Base-by-base conservation (phyloP, 495 filamentous ascomycete species). In the Pseudoneurospora amorphoporcata region DNA sequence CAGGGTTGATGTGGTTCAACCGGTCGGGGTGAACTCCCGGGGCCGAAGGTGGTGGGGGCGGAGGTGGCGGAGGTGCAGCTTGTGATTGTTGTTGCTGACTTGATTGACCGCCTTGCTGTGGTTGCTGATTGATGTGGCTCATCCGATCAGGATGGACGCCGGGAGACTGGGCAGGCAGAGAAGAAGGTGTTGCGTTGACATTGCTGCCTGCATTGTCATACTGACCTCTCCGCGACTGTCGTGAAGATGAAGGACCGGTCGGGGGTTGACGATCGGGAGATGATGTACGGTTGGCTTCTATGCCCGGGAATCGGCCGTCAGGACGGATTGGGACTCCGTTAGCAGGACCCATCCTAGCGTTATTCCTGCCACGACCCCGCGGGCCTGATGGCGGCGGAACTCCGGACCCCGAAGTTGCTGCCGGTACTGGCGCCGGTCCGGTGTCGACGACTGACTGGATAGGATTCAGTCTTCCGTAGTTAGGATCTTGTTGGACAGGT, bases 381-480 rank as follows among this genome's bases (percentile, higher is more conserved):
- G 93, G 94, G 1, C 92, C 94, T 35, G 89, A 90, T 1, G 93
- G 92, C 61, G 90, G 87, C 61, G 90, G 89, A 8, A 84, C 77
- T 6, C 53, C 53, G 29, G 53, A 61, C 6, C 53, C 53, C 19
- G 29, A 61, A 35, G 53, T 61, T 35, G 53, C 53, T 32, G 14
- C 53, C 5, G 23, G 53, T 61, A 61, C 53, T 61, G 53, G 29
- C 16, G 53, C 53, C 29, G 76, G 23, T 14, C 76, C 76, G 40
- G 84, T 77, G 17, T 85, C 83, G 2, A 81, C 77, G 68, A 84
- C 81, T 1, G 87, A 84, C n/a, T 81, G 81, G 65, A 87, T 84
- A 8, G 86, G 79, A 72, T 86, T 89, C 47, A 90, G 78, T 23
- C 88, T 85, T 39, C 88, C 88, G 75, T 89, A 89, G 72, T 88